Conservation (phyloP, 495 filamentous ascomycete genomes). For the Xylaria castorea region DNA sequence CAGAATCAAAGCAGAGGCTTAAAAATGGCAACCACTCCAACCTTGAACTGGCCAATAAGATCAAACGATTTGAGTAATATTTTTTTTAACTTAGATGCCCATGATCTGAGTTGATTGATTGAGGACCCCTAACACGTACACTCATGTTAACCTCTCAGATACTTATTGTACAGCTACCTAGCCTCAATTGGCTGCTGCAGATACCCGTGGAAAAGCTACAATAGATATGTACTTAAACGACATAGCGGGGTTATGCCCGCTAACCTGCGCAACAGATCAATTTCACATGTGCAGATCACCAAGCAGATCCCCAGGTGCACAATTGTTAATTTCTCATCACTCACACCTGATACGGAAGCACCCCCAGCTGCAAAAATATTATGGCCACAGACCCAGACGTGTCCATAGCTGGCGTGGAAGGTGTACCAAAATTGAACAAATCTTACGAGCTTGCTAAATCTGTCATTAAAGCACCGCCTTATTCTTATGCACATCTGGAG, state of each 20-base stretch:
- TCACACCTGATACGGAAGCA: not conserved
- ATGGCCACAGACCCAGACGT: conserved; percentile 33
- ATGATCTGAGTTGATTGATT: not conserved
- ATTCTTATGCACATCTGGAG: conserved; percentile 52
- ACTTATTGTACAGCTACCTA: not conserved
- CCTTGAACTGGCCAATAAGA: not conserved
- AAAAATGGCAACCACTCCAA: not conserved
- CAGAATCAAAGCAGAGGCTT: not conserved
- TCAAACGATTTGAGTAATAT: not conserved
- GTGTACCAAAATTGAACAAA: conserved; percentile 34
- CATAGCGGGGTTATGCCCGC: conserved; percentile 6
- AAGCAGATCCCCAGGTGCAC: not conserved
- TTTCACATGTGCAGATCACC: conserved; percentile 15
- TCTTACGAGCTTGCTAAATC: conserved; percentile 42
- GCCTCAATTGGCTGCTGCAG: not conserved
- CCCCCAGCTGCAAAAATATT: conserved; percentile 4
- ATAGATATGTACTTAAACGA: conserved; percentile 8
- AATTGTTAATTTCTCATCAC: not conserved
- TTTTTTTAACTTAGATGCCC: not conserved
- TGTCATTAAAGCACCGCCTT: conserved; percentile 46
- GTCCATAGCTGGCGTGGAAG: conserved; percentile 22
- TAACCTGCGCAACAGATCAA: not conserved
- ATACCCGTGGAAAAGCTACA: not conserved
- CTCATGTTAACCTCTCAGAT: not conserved
- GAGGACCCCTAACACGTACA: not conserved